Evolutionary conservation across 129 eudicot species (phyloP).

Genomic region (Chrysanthemum seticuspe): DNA sequence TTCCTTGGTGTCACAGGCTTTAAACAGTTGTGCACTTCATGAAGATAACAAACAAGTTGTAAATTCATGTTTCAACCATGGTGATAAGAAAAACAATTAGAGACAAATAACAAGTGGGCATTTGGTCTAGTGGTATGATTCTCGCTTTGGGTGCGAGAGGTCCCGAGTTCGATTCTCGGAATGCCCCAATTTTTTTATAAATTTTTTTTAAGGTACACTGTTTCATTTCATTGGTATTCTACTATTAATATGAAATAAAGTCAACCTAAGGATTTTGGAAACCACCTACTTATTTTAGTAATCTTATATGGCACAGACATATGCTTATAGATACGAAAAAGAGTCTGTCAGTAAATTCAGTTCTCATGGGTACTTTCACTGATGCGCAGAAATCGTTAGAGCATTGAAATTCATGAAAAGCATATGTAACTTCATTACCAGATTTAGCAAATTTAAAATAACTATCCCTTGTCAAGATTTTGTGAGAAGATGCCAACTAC

Average conservation of each 20-base stretch:
- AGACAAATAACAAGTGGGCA: conserved; percentile 40
- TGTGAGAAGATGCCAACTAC: background rate
- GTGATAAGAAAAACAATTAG: background rate
- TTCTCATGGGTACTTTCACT: background rate
- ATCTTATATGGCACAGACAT: conserved; percentile 6
- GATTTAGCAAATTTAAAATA: too few relatives aligned
- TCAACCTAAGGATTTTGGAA: background rate
- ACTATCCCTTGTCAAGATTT: background rate
- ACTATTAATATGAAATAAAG: background rate
- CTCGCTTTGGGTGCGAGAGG: conserved; percentile 99
- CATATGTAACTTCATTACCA: background rate
- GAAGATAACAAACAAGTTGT: background rate
- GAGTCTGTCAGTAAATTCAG: background rate
- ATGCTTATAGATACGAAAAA: background rate
- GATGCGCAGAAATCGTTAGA: background rate
- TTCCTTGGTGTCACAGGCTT: background rate
- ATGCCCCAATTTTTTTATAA: conserved; percentile 49
- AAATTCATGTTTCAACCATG: background rate
- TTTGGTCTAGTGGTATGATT: conserved; percentile 99
- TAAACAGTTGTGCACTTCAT: background rate
- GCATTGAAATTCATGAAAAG: background rate
- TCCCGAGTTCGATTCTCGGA: conserved; percentile 97
- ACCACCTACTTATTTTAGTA: background rate
- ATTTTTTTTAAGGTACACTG: background rate
- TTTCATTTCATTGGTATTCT: background rate